Base-by-base conservation (phyloP, 2,329 filamentous ascomycete species). In the Scorias spongiosa region DNA sequence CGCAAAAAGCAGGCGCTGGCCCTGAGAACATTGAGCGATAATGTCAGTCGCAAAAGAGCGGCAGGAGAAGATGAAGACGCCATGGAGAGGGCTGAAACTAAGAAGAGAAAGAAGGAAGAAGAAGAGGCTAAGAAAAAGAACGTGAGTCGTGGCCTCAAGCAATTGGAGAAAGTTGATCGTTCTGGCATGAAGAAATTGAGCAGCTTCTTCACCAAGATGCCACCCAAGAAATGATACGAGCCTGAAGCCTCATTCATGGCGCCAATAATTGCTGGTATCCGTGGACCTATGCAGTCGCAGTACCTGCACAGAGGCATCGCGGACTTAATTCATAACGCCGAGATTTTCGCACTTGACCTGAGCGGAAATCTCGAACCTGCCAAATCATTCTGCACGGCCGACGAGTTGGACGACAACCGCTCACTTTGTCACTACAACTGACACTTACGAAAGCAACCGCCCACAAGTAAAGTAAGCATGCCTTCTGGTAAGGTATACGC, bases 111-210 rank as follows among this genome's bases (percentile, higher is more conserved):
- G 61, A 78, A 81, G 64, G 87, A 94, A 42, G 89, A 94, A 48
- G 88, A 94, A 46, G 88, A 94, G 46, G 83, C 81, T 66, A 81
- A 77, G 61, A 88, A 80, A 64, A 88, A 93, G 66, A 76, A 75
- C 2, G 75, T 84, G 64, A 91, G 83, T 49, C 72, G 78, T 26
- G 88, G 78, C 0, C 77, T 95, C 1, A 80, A 79, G 58, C 75
- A 88, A 40, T 61, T 98, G 56, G 83, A 83, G 61, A 98, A 96
- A 66, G 89, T 88, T 40, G 84, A 96, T 64, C 88, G 82, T 0
- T 76, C 66, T 17, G 91, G 91, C 1, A 98, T 98, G 91, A 91
- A 84, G 73, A 98, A 96, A 69, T 75, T 98, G 75, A 94, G 84
- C 59, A 76, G 80, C 48, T 98, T 98, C 66, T 98, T 98, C 63